Base-by-base conservation (phyloP, 768 basidiomycete species). In the Amanita subjunquillea region DNA sequence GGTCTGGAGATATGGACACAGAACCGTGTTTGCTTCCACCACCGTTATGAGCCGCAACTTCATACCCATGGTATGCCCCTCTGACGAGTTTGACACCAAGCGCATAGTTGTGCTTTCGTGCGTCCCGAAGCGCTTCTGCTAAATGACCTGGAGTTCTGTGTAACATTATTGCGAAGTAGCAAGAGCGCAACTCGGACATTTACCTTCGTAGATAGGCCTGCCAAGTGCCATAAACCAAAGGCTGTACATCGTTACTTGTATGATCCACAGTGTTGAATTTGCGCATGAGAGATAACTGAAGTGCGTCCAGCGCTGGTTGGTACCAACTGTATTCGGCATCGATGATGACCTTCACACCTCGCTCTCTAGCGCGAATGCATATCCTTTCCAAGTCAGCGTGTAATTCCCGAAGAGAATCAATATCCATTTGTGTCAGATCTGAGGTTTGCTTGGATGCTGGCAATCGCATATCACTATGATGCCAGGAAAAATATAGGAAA, bases 21-120 rank as follows among this genome's bases (percentile, higher is more conserved):
- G 69, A 67, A 9, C 57, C 44, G 8, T 54, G 36, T 34, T 63
- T 50, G 6, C 32, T 32, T 22, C 12, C n/a, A 49, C 51, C 57
- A 34, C 67, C 58, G 10, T 59, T 56, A 55, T 81, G 74, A 2
- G 80, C 80, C 4, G 74, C 68, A 25, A 77, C 56, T 61, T 96
- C 93, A 53, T 87, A 78, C 0, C 80, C 74, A 60, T 93, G 90
- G 65, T 97, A 97, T 2, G 93, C 93, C 0, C 93, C 93, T 22
- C 93, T 81, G 29, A 96, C 93, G 45, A 97, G 84, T 66, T 96
- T 97, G 51, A 91, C 82, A 8, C 93, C 93, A 0, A 95, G 75
- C 0, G 86, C 73, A 62, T 89, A 95, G 36, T 78, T 73, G 56
- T 83, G 72, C 48, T 63, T 64, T 55, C 77, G 72, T 3, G 93